Base-by-base conservation (phyloP, 495 filamentous ascomycete genomes). In the Hamigera avellanea region DNA sequence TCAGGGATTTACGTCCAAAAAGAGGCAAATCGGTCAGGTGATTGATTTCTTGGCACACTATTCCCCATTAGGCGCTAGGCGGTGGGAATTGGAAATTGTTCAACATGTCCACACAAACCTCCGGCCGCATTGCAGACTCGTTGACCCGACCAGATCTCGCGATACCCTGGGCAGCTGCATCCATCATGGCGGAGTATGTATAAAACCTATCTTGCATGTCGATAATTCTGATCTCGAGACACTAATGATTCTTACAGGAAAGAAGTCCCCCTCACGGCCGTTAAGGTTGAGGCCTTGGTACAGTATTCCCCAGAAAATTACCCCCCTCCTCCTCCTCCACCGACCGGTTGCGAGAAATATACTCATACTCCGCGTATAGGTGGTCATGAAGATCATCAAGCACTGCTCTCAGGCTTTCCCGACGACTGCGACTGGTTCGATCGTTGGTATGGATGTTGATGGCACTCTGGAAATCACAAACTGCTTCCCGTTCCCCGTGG, bases 321-420 rank as follows among this genome's bases (percentile, higher is more conserved):
- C 50, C 48, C 51, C 38, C 50, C 51, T 57, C 46, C 46, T 47
- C 56, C 30, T n/a, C n/a, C n/a, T n/a, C n/a, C n/a, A n/a, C n/a
- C n/a, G n/a, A n/a, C 40, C 9, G 25, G 19, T 15, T 47, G 48
- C 45, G 36, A 51, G 32, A 49, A 44, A 41, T 49, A 47, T 42
- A 23, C 53, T 53, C 19, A 32, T 38, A 21, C 40, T 46, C 27
- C 6, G 35, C 25, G 36, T 27, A 33, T 54, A 93, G 86, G 86
- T 94, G 54, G 85, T 89, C 35, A 86, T 94, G 85, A 93, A 93
- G 66, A 85, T 95, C 51, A 86, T 91, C 51, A 94, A 88, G 67
- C 86, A 93, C 69, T 82, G 80, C 70, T 80, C 84, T 17, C 72
- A 85, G 43, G 70, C 69, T 40, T 96, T 93, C 66, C 93, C 89